Conservation (phyloP, 768 basidiomycete species). For the Phallus indusiatus region DNA sequence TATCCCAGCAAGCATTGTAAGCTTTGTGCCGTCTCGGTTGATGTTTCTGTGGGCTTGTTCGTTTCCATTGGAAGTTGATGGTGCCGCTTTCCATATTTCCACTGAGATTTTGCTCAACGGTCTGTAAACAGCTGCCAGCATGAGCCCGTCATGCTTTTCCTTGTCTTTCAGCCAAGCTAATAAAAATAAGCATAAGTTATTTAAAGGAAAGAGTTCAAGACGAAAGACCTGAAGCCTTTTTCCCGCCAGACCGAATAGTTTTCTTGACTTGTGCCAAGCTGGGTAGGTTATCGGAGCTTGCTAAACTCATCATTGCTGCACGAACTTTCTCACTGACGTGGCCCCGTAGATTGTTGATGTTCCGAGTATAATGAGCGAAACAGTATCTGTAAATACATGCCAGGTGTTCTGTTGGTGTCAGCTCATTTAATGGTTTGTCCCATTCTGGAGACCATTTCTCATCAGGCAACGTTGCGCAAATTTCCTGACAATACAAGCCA, state of each 20-base stretch:
- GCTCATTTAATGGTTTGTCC: constrained; percentile 2
- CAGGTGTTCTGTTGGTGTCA: constrained; percentile 20
- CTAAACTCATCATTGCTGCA: constrained; percentile 18
- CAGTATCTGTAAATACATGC: constrained; percentile 16
- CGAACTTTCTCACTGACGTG: not conserved
- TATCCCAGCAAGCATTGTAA: constrained; percentile 20
- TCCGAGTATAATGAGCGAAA: constrained; percentile 15
- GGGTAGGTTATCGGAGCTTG: constrained; percentile 13
- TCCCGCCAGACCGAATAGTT: constrained; percentile 17
- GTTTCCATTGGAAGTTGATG: constrained; percentile 17
- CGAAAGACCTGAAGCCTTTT: constrained; percentile 9
- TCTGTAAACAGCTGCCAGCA: constrained; percentile 20
- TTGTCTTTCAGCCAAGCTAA: too few relatives aligned
- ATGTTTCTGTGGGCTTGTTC: constrained; percentile 21
- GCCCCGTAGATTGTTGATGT: constrained; percentile 13
- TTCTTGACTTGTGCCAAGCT: constrained; percentile 10
- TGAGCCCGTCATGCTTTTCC: constrained; percentile 13
- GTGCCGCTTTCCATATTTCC: constrained; percentile 20
- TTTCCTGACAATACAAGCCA: constrained; percentile 10
- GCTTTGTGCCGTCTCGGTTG: constrained; percentile 17
- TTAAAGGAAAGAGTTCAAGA: not conserved
- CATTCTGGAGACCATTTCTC: constrained; percentile 12
- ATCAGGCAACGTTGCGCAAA: not conserved
- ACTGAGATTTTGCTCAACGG: constrained; percentile 20
- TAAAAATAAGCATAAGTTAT: too few relatives aligned